Percentiles rank a stretch among this genome's conserved stretches.
phyloP scores from a whole-genome alignment of 148 eudicot species.

The Silene uniflora region DNA sequence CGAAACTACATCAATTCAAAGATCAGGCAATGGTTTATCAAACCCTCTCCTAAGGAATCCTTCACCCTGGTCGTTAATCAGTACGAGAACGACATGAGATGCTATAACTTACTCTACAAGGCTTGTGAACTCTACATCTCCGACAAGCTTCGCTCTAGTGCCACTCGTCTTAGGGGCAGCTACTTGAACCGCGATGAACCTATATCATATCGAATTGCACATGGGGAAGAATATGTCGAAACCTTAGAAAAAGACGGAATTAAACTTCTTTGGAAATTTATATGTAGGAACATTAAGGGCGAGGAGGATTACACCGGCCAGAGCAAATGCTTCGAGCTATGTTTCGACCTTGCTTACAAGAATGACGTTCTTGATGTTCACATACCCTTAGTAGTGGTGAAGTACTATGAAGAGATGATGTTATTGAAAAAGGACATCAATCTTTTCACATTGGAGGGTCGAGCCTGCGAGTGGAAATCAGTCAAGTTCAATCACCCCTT shows the following conservation, averaged over 20 bases:
- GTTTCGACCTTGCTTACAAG: constrained; percentile 12
- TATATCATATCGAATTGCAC: too few species aligned
- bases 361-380: constrained; percentile 6
- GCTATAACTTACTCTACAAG: neutral
- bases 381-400: constrained; percentile 18
- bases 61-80: neutral
- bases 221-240: too few species aligned
- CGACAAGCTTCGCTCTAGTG: neutral
- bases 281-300: neutral
- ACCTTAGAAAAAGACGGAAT: neutral
- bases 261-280: neutral
- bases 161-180: neutral
- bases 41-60: neutral
- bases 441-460: neutral
- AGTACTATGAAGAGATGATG: constrained; percentile 2
- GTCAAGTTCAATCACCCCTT: too few species aligned
- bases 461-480: too few species aligned
- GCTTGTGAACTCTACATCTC: constrained; percentile 9
- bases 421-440: constrained; percentile 6
- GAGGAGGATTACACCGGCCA: neutral
- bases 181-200: neutral
- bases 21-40: neutral
- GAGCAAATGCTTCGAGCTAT: neutral
- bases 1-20: neutral
- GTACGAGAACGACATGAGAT: neutral